These are phyloP conservation scores for Lactarius trivialis DNA, from an alignment of 768 basidiomycete species.

Conservation along the genomic window DNA sequence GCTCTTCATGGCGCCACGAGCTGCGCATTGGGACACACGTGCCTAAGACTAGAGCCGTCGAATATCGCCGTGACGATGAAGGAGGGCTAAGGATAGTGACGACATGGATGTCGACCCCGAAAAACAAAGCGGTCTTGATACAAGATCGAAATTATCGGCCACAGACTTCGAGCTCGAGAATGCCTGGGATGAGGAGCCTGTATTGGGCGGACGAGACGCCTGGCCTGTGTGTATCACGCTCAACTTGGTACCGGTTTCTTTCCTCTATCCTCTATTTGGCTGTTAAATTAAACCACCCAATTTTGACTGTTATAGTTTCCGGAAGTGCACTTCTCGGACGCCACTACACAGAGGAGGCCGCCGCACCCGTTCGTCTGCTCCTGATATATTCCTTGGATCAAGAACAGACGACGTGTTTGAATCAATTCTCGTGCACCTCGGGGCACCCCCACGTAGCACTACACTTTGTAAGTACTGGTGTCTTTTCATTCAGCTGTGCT, in stretches of 20 bases:
- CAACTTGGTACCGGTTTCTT: conserved; percentile 55
- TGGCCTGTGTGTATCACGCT: conserved; percentile 79
- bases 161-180: conserved; percentile 84
- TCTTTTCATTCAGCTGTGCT: no score
- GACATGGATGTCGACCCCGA: conserved; percentile 55
- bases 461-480: no score
- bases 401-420: no score
- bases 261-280: not conserved
- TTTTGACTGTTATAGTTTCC: conserved; percentile 43
- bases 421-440: no score
- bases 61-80: conserved; percentile 48
- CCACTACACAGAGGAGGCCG: conserved; percentile 60
- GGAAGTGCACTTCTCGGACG: conserved; percentile 65
- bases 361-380: conserved; percentile 54
- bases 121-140: conserved; percentile 50
- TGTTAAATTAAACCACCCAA: not conserved
- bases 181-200: conserved; percentile 80
- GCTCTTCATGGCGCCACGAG: conserved; percentile 70
- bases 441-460: no score
- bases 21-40: conserved; percentile 81
- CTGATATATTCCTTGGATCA: conserved; percentile 64
- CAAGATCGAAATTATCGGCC: conserved; percentile 42
- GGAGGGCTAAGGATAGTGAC: conserved; percentile 27
- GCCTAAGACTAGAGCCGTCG: conserved; percentile 63
- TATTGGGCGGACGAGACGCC: conserved; percentile 48